Base-by-base conservation (phyloP, 2,329 filamentous ascomycete species). In the Fusarium austroafricanum region DNA sequence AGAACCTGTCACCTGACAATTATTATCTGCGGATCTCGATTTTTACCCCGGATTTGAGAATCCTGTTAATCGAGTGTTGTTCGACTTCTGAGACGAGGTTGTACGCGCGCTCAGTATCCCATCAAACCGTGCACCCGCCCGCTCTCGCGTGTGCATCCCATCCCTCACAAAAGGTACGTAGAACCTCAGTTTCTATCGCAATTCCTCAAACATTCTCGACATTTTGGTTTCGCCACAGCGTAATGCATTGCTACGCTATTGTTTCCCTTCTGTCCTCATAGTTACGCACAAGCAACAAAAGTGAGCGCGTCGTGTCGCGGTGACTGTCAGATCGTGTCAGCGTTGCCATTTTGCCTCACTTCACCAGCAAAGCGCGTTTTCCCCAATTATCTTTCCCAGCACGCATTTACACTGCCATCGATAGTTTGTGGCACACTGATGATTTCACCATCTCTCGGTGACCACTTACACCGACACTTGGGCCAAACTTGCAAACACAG, bases 1-100 rank as follows among this genome's bases (percentile, higher is more conserved):
- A 61, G 61, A 60, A 62, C 58, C 71, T 70, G 79, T 86, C 85
- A 86, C 84, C 83, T 87, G 85, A 87, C 85, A 71, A 66, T 53
- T 66, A 65, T 61, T 72, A 67, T 61, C 76, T 77, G 76, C 76
- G 76, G 76, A 75, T 75, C 73, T 71, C 67, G 65, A 66, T 64
- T 73, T 73, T 70, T 72, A 72, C 72, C 63, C 69, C 71, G 69
- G 58, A 72, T 61, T 70, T 37, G 56, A 51, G 46, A 11, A 31
- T 53, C 50, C 67, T 55, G 53, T 75, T 72, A 73, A 71, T 71
- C 67, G 26, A 26, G 26, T 26, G 26, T 26, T 26, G 26, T 26
- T 31, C 10, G 71, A 59, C 50, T 47, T 35, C 28, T 55, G 62
- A 62, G 54, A 53, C 57, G 49, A 57, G 46, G 65, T 67, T 55